Evolutionary conservation across 2,329 filamentous ascomycete species (phyloP).

Genomic region (Ceratocystis ficicola): DNA sequence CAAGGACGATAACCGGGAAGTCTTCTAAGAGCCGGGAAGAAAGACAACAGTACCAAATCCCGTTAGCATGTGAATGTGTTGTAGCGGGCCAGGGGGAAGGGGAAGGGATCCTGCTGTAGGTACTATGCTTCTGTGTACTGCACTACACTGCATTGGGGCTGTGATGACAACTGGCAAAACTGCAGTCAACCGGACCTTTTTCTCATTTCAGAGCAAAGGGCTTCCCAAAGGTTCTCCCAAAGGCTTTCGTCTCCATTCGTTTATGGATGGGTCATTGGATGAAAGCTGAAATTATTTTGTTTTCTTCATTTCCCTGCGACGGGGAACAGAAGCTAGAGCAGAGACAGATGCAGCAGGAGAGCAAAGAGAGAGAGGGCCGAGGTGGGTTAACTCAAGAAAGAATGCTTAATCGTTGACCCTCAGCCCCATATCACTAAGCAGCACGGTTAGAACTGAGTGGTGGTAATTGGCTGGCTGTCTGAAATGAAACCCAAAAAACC

Average conservation of each 20-base stretch:
- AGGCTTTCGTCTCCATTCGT: neutral
- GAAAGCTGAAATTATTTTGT: constrained; percentile 2
- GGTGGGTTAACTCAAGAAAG: neutral
- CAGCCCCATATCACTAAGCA: neutral
- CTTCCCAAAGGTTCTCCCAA: no score
- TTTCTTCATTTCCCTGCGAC: neutral
- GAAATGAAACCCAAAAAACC: no score
- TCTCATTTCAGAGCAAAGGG: constrained; percentile 1
- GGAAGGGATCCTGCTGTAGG: neutral
- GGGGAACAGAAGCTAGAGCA: neutral
- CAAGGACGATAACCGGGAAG: neutral
- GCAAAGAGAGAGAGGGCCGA: no score
- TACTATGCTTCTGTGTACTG: neutral
- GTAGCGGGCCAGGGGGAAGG: neutral
- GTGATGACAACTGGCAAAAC: constrained; percentile 9
- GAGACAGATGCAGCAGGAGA: neutral
- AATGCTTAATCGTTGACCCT: neutral
- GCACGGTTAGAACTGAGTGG: neutral
- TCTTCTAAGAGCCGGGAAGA: neutral
- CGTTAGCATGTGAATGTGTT: constrained; percentile 8
- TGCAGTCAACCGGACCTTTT: constrained; percentile 8
- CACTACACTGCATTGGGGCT: constrained; percentile 5
- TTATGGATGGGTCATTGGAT: neutral
- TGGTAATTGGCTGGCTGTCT: neutral
- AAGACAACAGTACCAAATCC: neutral